These are phyloP conservation scores for Rhynchosporium graminicola DNA, from an alignment of 2,329 filamentous ascomycete genomes.

Conservation along the genomic window DNA sequence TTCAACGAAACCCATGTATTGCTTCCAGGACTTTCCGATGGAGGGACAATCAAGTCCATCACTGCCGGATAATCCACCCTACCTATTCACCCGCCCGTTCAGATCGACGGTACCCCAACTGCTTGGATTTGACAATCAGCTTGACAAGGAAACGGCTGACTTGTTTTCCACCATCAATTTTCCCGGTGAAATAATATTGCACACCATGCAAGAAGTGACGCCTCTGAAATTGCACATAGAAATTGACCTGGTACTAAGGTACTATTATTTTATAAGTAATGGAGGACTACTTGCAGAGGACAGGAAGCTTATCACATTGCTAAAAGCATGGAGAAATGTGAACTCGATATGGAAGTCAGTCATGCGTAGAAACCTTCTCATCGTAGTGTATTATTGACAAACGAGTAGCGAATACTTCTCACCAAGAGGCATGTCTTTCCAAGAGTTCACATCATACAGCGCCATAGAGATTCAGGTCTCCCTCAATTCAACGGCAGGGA, in stretches of 20 bases:
- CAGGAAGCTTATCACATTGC: not conserved
- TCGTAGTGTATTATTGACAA: not conserved
- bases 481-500: not conserved
- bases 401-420: not conserved
- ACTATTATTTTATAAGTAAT: not conserved
- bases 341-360: not conserved
- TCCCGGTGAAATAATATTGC: not conserved
- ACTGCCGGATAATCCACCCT: no score
- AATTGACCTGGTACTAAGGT: not conserved
- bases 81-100: no score
- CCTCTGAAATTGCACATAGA: not conserved
- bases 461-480: no score
- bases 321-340: not conserved
- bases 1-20: no score
- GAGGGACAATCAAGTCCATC: no score
- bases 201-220: not conserved
- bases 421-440: not conserved
- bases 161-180: not conserved
- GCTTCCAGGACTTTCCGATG: no score
- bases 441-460: not conserved
- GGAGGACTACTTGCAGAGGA: not conserved
- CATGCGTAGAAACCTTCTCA: no score
- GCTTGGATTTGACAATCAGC: no score
- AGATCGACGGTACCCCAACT: no score
- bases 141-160: no score